Percentiles rank a stretch among this genome's conserved stretches.
These are phyloP conservation scores for Colletotrichum sp. DNA, from an alignment of 2,329 filamentous ascomycete species.

Conservation along the genomic window DNA sequence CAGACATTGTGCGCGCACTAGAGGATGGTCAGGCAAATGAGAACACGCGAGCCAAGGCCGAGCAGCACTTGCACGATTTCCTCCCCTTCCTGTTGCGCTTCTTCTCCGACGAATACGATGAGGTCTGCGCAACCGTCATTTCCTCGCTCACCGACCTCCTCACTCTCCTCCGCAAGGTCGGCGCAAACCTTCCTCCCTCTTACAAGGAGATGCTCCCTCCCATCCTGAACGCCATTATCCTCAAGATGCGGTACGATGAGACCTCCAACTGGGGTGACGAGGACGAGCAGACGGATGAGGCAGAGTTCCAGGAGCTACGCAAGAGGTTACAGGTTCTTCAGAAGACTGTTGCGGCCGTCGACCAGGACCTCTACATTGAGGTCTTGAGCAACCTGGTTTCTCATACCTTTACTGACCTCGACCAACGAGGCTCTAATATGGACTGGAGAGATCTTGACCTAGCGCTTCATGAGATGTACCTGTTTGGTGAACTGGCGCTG, in stretches of 20 bases:
- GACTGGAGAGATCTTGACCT: constrained; percentile 97
- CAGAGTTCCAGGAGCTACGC: constrained; percentile 93
- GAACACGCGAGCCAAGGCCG: constrained; percentile 74
- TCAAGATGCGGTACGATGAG: constrained; percentile 98
- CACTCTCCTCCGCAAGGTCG: constrained; percentile 84
- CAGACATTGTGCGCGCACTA: constrained; percentile 86
- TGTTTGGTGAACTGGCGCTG: constrained; percentile 94
- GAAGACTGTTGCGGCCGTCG: constrained; percentile 88
- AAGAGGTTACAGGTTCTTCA: constrained; percentile 90
- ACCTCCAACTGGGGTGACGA: constrained; percentile 93
- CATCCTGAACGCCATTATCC: constrained; percentile 88
- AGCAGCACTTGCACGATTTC: constrained; percentile 82
- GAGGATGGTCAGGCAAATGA: constrained; percentile 70
- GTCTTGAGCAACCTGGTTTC: constrained; percentile 88
- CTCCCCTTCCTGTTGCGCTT: constrained; percentile 88
- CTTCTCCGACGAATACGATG: constrained; percentile 97
- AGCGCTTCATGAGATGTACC: constrained; percentile 91
- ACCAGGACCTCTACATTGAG: constrained; percentile 87
- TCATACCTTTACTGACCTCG: constrained; percentile 82
- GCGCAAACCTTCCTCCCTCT: constrained; percentile 65
- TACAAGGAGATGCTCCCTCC: constrained; percentile 86
- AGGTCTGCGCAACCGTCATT: constrained; percentile 95
- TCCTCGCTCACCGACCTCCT: constrained; percentile 91
- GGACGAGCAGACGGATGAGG: constrained; percentile 94
- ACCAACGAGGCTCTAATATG: constrained; percentile 74